Percentiles rank a stretch among this genome's conserved stretches.
phyloP scores from a whole-genome alignment of 208 protist genomes.

The Novymonas esmeraldas region DNA sequence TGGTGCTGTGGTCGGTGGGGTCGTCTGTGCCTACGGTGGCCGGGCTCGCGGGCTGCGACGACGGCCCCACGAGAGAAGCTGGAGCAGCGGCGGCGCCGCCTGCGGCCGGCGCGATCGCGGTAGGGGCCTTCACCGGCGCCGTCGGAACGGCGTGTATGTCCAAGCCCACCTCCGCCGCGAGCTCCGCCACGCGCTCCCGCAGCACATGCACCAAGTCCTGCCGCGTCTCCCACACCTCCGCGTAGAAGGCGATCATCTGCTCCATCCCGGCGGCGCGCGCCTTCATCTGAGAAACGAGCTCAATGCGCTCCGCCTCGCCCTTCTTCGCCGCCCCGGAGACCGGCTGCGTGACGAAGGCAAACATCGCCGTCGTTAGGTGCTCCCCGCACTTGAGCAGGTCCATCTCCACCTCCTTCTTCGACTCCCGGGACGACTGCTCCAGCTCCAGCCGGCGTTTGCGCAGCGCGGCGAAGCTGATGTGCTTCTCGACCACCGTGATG shows the following conservation, averaged over 20 bases:
- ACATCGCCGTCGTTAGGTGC: conserved; percentile 58
- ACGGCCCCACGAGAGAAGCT: not conserved
- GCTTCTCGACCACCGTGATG: conserved; percentile 82
- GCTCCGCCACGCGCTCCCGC: conserved; percentile 31
- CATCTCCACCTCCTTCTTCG: conserved; percentile 81
- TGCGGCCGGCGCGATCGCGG: no score
- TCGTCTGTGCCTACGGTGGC: not conserved
- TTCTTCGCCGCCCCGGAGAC: conserved; percentile 59
- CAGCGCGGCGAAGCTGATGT: conserved; percentile 68
- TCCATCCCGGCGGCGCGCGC: conserved; percentile 17
- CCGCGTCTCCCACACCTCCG: conserved; percentile 24
- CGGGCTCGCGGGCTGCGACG: not conserved
- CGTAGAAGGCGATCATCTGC: conserved; percentile 37
- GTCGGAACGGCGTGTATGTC: conserved; percentile 19
- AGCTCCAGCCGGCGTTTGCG: conserved; percentile 72
- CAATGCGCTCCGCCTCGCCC: conserved; percentile 23
- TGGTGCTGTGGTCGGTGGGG: no score
- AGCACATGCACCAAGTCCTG: conserved; percentile 35
- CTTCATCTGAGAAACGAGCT: conserved; percentile 42
- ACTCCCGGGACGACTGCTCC: conserved; percentile 79
- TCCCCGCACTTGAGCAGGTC: conserved; percentile 69
- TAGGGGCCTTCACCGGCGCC: not conserved
- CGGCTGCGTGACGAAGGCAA: conserved; percentile 49
- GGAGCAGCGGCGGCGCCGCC: not conserved
- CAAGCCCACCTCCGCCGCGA: conserved; percentile 35